phyloP scores from a whole-genome alignment of 2,329 filamentous ascomycete genomes.

The Aspergillus ochraceoroseus region DNA sequence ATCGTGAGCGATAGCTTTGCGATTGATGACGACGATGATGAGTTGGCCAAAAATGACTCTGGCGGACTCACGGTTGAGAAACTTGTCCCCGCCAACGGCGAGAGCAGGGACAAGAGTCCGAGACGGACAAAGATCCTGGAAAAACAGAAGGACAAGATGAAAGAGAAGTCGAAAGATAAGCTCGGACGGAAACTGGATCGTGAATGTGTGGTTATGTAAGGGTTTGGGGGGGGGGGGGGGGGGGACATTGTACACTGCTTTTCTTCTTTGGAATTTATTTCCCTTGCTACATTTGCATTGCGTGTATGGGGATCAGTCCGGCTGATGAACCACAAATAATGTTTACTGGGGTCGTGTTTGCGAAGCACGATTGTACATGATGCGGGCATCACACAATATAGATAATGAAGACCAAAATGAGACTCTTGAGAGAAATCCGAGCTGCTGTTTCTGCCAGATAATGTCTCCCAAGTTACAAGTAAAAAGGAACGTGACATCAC shows the following conservation, averaged over 20 bases:
- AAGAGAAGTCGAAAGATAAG: slow-evolving; percentile 36
- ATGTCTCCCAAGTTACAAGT: too few relatives aligned
- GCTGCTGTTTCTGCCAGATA: too few relatives aligned
- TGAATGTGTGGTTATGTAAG: slow-evolving; percentile 43
- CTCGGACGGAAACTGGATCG: slow-evolving; percentile 37
- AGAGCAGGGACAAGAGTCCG: slow-evolving; percentile 25
- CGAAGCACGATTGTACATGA: not conserved
- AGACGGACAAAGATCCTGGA: slow-evolving; percentile 23
- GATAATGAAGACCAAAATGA: too few relatives aligned
- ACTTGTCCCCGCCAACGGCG: slow-evolving; percentile 13
- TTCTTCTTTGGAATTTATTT: not conserved
- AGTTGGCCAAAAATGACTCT: slow-evolving; percentile 23
- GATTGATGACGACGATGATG: slow-evolving; percentile 28
- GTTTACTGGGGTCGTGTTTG: not conserved
- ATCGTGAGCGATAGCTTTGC: slow-evolving; percentile 26
- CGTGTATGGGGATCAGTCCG: too few relatives aligned
- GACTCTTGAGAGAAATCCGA: too few relatives aligned
- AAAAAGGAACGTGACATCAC: too few relatives aligned
- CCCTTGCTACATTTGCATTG: not conserved
- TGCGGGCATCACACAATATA: too few relatives aligned
- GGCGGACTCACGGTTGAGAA: slow-evolving; percentile 16
- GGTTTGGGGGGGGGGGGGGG: not conserved
- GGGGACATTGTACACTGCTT: too few relatives aligned
- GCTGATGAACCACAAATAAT: not conserved
- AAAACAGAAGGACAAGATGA: slow-evolving; percentile 28